phyloP scores from a whole-genome alignment of 176 grass and related monocot species.

The Oryza coarctata region DNA sequence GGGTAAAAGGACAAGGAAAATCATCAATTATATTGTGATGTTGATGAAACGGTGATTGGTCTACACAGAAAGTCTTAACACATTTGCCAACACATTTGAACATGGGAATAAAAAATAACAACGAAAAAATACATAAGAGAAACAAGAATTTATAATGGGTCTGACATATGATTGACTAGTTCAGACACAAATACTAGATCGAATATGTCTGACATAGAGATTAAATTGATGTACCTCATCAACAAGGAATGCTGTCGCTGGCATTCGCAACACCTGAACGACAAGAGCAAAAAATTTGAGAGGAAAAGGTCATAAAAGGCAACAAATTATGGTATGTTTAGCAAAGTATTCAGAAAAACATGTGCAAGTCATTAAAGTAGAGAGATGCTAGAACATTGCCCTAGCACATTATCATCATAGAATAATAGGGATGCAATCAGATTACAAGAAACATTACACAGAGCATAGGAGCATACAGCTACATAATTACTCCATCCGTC shows the following conservation, averaged over 20 bases:
- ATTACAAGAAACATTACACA: constrained; percentile 17
- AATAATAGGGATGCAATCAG: background rate
- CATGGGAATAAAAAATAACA: constrained; percentile 16
- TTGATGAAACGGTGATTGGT: background rate
- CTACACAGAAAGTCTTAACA: background rate
- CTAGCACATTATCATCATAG: constrained; percentile 11
- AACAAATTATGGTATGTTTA: background rate
- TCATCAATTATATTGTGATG: background rate
- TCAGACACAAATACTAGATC: background rate
- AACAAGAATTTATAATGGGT: background rate
- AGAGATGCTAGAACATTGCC: background rate
- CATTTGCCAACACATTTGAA: constrained; percentile 15
- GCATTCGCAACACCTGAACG: constrained; percentile 85
- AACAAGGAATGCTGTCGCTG: constrained; percentile 60
- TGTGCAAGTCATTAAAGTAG: constrained; percentile 26
- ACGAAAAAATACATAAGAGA: background rate
- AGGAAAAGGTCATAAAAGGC: background rate
- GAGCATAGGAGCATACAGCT: background rate
- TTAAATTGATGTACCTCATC: constrained; percentile 58
- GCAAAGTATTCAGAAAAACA: background rate
- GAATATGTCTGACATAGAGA: background rate
- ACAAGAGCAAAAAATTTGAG: constrained; percentile 22
- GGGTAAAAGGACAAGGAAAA: constrained; percentile 22
- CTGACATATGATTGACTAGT: background rate
- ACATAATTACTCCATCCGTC: background rate